Conservation (phyloP, 2,329 filamentous ascomycete species). For the Onygenales sp. region DNA sequence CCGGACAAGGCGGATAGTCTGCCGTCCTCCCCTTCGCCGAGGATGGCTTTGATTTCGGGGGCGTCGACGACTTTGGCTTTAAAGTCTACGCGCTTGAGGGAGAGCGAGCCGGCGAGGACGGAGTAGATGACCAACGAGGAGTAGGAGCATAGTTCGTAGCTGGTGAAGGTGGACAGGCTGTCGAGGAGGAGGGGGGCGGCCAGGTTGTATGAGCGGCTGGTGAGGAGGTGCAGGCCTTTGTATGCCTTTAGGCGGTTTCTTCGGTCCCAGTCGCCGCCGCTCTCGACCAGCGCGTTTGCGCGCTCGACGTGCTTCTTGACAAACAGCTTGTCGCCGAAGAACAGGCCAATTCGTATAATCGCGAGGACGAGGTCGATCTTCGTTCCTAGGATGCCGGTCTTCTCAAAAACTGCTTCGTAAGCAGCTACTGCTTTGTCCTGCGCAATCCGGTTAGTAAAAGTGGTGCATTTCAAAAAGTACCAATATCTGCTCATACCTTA, state of each 20-base stretch:
- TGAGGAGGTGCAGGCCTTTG: constrained; percentile 87
- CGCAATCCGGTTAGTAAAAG: constrained; percentile 2
- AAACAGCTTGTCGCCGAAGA: constrained; percentile 86
- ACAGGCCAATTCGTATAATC: constrained; percentile 89
- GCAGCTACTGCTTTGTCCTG: constrained; percentile 89
- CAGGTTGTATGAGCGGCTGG: constrained; percentile 78
- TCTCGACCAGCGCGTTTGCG: constrained; percentile 81
- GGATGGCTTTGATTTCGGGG: constrained; percentile 93
- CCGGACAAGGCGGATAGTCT: constrained; percentile 75
- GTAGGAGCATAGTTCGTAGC: constrained; percentile 96
- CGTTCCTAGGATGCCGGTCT: constrained; percentile 90
- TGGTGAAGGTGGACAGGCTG: constrained; percentile 95
- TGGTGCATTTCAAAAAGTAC: background rate
- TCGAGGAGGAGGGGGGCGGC: constrained; percentile 91
- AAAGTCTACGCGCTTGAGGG: constrained; percentile 94
- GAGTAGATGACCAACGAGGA: constrained; percentile 91
- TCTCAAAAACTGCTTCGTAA: constrained; percentile 89
- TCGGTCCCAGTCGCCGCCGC: constrained; percentile 95
- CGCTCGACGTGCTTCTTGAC: constrained; percentile 93
- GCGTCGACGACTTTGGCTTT: constrained; percentile 98
- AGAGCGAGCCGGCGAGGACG: constrained; percentile 86
- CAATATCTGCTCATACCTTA: constrained; percentile 55
- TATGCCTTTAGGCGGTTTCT: constrained; percentile 98
- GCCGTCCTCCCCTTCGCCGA: constrained; percentile 72
- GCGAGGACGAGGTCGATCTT: constrained; percentile 97